These are phyloP conservation scores for Westerdykella ornata DNA, from an alignment of 2,329 filamentous ascomycete species.

Conservation along the genomic window DNA sequence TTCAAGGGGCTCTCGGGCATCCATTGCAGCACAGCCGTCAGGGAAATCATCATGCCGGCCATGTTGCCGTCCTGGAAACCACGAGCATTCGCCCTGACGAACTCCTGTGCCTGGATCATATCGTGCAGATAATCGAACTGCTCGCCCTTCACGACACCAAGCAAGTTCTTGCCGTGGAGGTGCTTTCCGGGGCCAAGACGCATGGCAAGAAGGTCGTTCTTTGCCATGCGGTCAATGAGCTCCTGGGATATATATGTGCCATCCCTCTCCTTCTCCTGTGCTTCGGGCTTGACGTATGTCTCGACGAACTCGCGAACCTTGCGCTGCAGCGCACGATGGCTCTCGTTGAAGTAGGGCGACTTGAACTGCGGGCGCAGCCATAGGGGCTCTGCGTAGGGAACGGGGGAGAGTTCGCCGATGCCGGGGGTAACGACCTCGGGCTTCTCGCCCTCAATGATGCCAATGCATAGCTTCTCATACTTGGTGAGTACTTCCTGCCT, in stretches of 20 bases:
- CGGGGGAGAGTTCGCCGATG: slow-evolving; percentile 64
- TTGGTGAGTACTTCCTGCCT: slow-evolving; percentile 81
- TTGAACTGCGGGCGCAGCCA: slow-evolving; percentile 75
- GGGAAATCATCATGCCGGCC: slow-evolving; percentile 75
- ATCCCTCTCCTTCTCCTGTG: slow-evolving; percentile 65
- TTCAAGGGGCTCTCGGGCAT: slow-evolving; percentile 61
- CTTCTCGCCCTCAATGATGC: slow-evolving; percentile 67
- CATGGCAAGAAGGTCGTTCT: slow-evolving; percentile 69
- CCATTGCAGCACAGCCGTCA: slow-evolving; percentile 75
- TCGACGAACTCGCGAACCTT: slow-evolving; percentile 70
- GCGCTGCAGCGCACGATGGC: slow-evolving; percentile 60
- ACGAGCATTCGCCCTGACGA: slow-evolving; percentile 61
- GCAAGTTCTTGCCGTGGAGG: slow-evolving; percentile 53
- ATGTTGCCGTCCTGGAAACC: slow-evolving; percentile 85
- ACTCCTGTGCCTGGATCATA: slow-evolving; percentile 67
- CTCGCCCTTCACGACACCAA: slow-evolving; percentile 65
- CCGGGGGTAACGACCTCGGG: slow-evolving; percentile 64
- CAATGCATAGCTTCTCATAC: slow-evolving; percentile 68
- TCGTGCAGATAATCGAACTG: slow-evolving; percentile 88
- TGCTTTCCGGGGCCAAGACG: slow-evolving; percentile 77
- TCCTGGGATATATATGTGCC: slow-evolving; percentile 63
- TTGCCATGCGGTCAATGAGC: slow-evolving; percentile 73
- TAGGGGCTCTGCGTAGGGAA: slow-evolving; percentile 79
- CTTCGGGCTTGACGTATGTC: slow-evolving; percentile 63
- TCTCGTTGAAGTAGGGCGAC: slow-evolving; percentile 73